Evolutionary conservation across 202 grass and related monocot genomes (phyloP), one percentile per base, ranked within the genome.

Genomic region (Dendrocalamus latiflorus): DNA sequence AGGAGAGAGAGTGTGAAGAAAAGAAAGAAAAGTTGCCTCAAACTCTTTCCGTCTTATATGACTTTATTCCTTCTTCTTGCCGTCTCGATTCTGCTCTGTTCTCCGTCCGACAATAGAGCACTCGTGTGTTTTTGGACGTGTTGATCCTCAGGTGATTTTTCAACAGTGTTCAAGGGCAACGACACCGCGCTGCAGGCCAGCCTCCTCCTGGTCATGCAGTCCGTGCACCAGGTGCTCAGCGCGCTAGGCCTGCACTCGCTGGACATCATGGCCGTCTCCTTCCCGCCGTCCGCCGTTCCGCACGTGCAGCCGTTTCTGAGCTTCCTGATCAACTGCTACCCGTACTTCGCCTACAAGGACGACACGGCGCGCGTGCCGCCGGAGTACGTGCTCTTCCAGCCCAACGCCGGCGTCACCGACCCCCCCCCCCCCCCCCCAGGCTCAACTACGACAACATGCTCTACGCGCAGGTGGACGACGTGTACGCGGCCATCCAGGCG

Each of bases 371-470:
- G 81, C 8, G 89, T 98, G 73, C 75, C 89, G 26, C 85, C 93
- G 30, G 95, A 98, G 22, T 95, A 93, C 73, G 88, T 78, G 43
- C 91, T 98, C 12, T 91, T 94, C 86, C 81, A 87, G 70, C 89
- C 90, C 25, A 88, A 83, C 77, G 66, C 79, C 7, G 95, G 88
- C 10, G 82, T 91, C 22, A 68, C 37, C 7, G 95, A 98, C 64
- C 61, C 76, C 0, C 41, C 8, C 81, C 94, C 92, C 26, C 50
- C n/a, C n/a, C n/a, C n/a, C n/a, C n/a, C n/a, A n/a, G 88, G 28
- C 91, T 98, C 44, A 84, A 77, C 33, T 98, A 98, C 86, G 92
- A 98, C 86, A 98, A 94, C 92, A 94, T 98, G 95, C 88, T 94
- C 22, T 94, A 88, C 85, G 95, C 95, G 74, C 95, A 98, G 86